Evolutionary conservation across 768 basidiomycete species (phyloP), one percentile per base, ranked within the genome.

Genomic region (Pulveroboletus sp.): DNA sequence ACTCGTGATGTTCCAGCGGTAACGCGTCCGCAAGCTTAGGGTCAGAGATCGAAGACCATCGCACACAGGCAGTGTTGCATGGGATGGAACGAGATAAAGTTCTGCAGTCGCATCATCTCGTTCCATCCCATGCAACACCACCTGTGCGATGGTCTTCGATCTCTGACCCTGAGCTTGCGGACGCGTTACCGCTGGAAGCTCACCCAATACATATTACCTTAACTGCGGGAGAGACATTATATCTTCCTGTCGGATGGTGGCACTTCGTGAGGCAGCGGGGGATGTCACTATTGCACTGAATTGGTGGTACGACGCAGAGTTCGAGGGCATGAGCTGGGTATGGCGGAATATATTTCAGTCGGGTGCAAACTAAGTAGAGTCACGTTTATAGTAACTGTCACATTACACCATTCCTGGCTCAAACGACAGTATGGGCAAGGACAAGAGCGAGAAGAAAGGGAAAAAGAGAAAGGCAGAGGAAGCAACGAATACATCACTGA

Each of bases 241-340:
- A 92, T 67, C 79, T 97, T 17, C 94, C 94, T n/a, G 79, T 86
- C 5, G 85, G 90, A 0, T 97, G 94, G 94, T 95, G 87, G 86
- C 94, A 95, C 63, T 79, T 90, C 60, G 91, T 95, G 31, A 75
- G 81, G 34, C 94, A 97, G 62, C 77, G 4, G 77, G 75, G 4
- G 71, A 75, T 50, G 71, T 74, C 20, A 82, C 79, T 1, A 80
- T 92, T 50, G 88, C 89, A 2, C 58, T 90, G 19, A 94, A 94
- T 60, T 92, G 87, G 84, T 94, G 90, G 90, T 91, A 90, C 63
- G 90, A 94, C 58, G 76, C 85, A 55, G 86, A 90, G 62, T 77
- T 84, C 64, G 69, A 75, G 47, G 88, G 90, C 13, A 77, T 79
- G 71, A 68, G 76, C 7, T 91, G 88, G 87, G 75, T 85, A 14